Evolutionary conservation across 169 alveolate species (phyloP).

Genomic region (Pseudocohnilembus persalinus): DNA sequence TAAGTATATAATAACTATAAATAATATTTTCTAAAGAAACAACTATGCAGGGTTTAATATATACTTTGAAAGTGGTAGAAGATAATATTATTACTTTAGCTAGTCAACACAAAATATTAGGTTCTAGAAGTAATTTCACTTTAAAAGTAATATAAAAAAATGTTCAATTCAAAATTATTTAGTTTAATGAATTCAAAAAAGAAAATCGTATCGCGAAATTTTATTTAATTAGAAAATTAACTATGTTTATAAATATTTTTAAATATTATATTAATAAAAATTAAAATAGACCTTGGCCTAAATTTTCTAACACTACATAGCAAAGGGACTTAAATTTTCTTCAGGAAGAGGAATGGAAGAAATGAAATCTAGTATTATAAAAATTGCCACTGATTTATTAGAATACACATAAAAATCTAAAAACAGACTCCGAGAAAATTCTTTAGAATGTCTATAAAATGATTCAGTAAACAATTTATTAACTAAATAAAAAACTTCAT

Average conservation of each 20-base stretch:
- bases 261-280: not conserved
- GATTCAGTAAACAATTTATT: slow-evolving; percentile 11
- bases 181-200: not conserved
- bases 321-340: slow-evolving; percentile 33
- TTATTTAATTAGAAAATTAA: slow-evolving; percentile 13
- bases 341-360: slow-evolving; percentile 36
- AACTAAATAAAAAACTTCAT: not conserved
- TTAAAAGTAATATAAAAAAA: slow-evolving; percentile 1
- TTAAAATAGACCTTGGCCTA: slow-evolving; percentile 12
- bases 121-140: slow-evolving; percentile 2
- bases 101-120: not conserved
- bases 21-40: slow-evolving; percentile 9
- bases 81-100: slow-evolving; percentile 27
- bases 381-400: slow-evolving; percentile 30
- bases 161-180: not conserved
- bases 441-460: slow-evolving; percentile 30
- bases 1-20: no score
- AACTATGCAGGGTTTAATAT: slow-evolving; percentile 41
- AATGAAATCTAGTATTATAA: slow-evolving; percentile 20
- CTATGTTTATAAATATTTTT: no score
- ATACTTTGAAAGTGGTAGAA: slow-evolving; percentile 23
- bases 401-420: slow-evolving; percentile 24
- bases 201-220: slow-evolving; percentile 2
- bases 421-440: slow-evolving; percentile 27
- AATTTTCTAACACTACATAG: slow-evolving; percentile 40